Percentiles rank a stretch among this genome's conserved stretches.
Evolutionary conservation across 805 yeast species (phyloP).

Genomic region (Candida nitratophila): DNA sequence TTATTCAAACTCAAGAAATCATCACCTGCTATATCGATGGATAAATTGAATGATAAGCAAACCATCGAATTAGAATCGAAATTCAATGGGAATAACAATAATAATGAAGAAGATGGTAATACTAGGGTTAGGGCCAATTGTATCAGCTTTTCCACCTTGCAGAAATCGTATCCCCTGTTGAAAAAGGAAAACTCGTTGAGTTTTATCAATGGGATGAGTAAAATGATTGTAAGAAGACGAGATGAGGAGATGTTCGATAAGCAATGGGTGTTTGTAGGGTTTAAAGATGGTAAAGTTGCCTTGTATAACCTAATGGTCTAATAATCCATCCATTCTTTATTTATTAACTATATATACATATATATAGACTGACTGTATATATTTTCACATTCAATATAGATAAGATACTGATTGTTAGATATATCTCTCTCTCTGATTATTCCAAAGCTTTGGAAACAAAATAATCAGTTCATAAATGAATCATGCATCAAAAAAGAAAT

Average conservation of each 20-base stretch:
- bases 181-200: constrained; percentile 5
- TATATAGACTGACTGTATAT: no score
- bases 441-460: no score
- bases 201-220: constrained; percentile 24
- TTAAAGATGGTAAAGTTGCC: constrained; percentile 26
- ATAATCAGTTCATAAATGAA: no score
- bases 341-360: no score
- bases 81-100: no score
- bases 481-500: no score
- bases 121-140: not conserved
- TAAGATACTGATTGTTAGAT: no score
- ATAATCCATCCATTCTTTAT: no score
- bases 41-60: constrained; percentile 3
- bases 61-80: not conserved
- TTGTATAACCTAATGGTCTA: constrained; percentile 11
- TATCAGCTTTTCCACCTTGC: constrained; percentile 12
- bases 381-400: no score
- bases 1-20: constrained; percentile 18
- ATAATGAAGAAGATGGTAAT: not conserved
- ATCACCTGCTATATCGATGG: constrained; percentile 17
- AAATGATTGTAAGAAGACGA: constrained; percentile 23
- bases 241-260: constrained; percentile 17
- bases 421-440: no score
- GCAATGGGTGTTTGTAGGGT: constrained; percentile 24
- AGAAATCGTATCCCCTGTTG: constrained; percentile 9